Evolutionary conservation across 371 early-diverging fungal genomes (phyloP), one percentile per base, ranked within the genome.

Genomic region (Apophysomyces sp.): DNA sequence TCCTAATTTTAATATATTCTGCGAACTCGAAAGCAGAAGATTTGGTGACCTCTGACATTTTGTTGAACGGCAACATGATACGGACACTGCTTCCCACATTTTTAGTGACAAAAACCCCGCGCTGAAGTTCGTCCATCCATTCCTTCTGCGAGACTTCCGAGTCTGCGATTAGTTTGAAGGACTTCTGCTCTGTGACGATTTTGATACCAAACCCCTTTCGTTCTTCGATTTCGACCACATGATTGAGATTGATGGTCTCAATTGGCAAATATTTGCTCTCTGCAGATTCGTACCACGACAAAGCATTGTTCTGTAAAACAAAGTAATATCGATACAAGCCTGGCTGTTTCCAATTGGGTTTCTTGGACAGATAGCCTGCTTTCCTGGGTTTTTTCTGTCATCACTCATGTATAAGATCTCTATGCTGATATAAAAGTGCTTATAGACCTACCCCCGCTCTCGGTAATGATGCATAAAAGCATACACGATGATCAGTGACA

Each of bases 401-500:
- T 4, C 5, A 34, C 51, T 31, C 6, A 9, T 31, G 12, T 12
- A 3, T 49, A 51, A 16, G 16, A 36, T 32, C 3, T 6, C 26
- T 13, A 13, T 34, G 18, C 12, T 24, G 5, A 8, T 37, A 27
- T 49, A 39, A 75, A 82, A 83, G 60, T 77, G 66, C 60, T 76
- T 74, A 6, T 6, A 21, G 26, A 21, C 49, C 24, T 44, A 44
- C 49, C 21, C 21, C 49, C n/a, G 49, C 21, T 18, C 68, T 39
- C 1, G 86, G 89, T n/a, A 93, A 72, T 7, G 81, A 68, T 40
- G 90, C 88, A 65, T 88, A 86, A 65, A 91, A 93, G 41, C 89
- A 88, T 11, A 92, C 61, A 57, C 82, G 81, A 8, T 72, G 63
- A 12, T 82, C 69, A 1, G 89, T 89, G 21, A 93, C 55, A 61